Evolutionary conservation across 2,329 filamentous ascomycete genomes (phyloP).

Genomic region (Aspergillus aculeatinus): DNA sequence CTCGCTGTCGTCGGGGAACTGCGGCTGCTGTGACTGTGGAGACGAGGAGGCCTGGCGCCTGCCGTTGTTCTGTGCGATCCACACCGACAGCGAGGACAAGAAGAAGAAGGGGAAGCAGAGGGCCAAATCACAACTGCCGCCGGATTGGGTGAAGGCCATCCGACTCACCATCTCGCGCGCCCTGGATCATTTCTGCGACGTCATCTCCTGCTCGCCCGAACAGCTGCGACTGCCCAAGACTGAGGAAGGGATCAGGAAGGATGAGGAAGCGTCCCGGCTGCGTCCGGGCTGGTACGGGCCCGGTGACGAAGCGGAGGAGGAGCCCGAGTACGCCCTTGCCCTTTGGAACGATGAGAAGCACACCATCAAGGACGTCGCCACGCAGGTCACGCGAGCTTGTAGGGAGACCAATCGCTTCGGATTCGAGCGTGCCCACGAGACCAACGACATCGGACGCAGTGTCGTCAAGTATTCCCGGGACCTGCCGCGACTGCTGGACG

Average conservation of each 20-base stretch:
- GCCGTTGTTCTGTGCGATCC: constrained; percentile 84
- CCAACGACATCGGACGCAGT: constrained; percentile 82
- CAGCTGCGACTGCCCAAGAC: constrained; percentile 86
- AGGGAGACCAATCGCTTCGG: constrained; percentile 69
- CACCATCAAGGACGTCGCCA: constrained; percentile 83
- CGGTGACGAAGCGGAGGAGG: constrained; percentile 60
- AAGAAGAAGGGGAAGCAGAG: constrained; percentile 53
- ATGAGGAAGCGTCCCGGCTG: constrained; percentile 78
- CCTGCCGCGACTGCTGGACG: constrained; percentile 69
- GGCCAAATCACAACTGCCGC: constrained; percentile 68
- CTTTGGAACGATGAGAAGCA: constrained; percentile 99
- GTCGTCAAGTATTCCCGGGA: constrained; percentile 75
- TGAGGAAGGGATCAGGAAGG: constrained; percentile 72
- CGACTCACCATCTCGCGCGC: constrained; percentile 80
- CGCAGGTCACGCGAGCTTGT: constrained; percentile 89
- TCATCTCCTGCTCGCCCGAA: constrained; percentile 96
- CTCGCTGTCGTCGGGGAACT: constrained; percentile 82
- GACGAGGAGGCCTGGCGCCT: constrained; percentile 91
- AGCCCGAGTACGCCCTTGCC: constrained; percentile 77
- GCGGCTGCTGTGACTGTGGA: constrained; percentile 95
- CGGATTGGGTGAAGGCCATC: constrained; percentile 74
- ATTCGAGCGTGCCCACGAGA: constrained; percentile 75
- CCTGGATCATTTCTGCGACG: constrained; percentile 94
- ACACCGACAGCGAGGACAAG: constrained; percentile 61
- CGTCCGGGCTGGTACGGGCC: constrained; percentile 70